Conservation (phyloP, 192 early-diverging fungal species). For the Lobosporangium transversale region DNA sequence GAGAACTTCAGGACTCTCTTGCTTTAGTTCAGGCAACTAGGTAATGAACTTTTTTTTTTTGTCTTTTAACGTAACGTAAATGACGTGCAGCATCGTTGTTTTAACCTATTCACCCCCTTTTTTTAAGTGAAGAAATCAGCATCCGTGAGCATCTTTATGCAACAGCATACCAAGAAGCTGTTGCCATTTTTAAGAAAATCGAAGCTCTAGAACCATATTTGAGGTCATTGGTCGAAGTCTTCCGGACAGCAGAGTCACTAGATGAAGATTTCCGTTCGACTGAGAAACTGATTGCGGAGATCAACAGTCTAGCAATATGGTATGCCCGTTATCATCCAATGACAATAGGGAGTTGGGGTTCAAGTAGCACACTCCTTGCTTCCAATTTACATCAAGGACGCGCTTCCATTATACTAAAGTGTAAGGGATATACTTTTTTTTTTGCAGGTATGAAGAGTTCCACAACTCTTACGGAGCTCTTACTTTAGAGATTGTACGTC, state of each 20-base stretch:
- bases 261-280: constrained; percentile 30
- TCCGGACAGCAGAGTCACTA: constrained; percentile 8
- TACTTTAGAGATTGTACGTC: constrained; percentile 40
- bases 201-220: constrained; percentile 27
- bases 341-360: background rate
- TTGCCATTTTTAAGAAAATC: constrained; percentile 21
- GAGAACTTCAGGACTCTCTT: constrained; percentile 45
- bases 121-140: constrained; percentile 40
- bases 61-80: too few species aligned
- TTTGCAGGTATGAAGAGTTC: constrained; percentile 56
- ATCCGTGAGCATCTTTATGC: constrained; percentile 35
- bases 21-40: constrained; percentile 42
- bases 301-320: constrained; percentile 47
- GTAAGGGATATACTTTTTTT: too few species aligned
- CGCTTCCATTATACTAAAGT: too few species aligned
- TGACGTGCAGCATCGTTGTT: too few species aligned
- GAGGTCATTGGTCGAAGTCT: constrained; percentile 9
- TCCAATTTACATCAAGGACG: too few species aligned
- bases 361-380: too few species aligned
- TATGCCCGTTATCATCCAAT: background rate
- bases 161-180: constrained; percentile 38
- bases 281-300: constrained; percentile 37
- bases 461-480: constrained; percentile 48
- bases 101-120: too few species aligned
- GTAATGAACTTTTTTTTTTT: constrained; percentile 6